These are phyloP conservation scores for Ceratocystis harringtonii DNA, from an alignment of 2,329 filamentous ascomycete genomes.

Conservation along the genomic window DNA sequence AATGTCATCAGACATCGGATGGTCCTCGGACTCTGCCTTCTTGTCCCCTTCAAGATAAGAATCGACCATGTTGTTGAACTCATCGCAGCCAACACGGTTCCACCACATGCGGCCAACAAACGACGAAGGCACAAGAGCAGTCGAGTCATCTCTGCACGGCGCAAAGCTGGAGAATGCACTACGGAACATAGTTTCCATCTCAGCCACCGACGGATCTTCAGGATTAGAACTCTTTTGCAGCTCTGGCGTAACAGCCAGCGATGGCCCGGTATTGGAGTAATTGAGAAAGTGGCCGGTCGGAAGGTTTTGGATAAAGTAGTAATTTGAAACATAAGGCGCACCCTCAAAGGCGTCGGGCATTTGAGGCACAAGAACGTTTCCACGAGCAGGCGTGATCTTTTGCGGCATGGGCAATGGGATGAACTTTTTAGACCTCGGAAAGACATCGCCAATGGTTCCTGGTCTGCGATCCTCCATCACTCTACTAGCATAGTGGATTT, in stretches of 20 bases:
- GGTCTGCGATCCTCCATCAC: constrained; percentile 23
- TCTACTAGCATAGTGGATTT: constrained; percentile 27
- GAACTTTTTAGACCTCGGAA: constrained; percentile 25
- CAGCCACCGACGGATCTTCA: constrained; percentile 45
- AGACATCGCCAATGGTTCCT: constrained; percentile 57
- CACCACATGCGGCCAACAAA: constrained; percentile 60
- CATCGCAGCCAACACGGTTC: constrained; percentile 52
- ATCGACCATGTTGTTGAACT: constrained; percentile 50
- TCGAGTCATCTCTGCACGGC: constrained; percentile 57
- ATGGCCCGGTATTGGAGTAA: constrained; percentile 38
- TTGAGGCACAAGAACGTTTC: constrained; percentile 38
- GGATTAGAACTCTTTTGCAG: constrained; percentile 46
- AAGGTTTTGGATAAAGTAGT: constrained; percentile 53
- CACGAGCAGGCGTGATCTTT: constrained; percentile 54
- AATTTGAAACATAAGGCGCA: constrained; percentile 36
- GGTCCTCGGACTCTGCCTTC: constrained; percentile 26
- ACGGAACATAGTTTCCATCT: constrained; percentile 60
- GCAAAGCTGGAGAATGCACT: constrained; percentile 70
- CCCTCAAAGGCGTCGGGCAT: constrained; percentile 41
- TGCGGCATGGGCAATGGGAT: constrained; percentile 43
- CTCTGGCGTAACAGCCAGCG: constrained; percentile 32
- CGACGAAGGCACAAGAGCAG: constrained; percentile 52
- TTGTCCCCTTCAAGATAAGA: constrained; percentile 26
- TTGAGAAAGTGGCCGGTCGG: constrained; percentile 56
- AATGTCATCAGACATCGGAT: constrained; percentile 28